Base-by-base conservation (phyloP, 345 rosid species). In the Eucalyptus pauciflora region DNA sequence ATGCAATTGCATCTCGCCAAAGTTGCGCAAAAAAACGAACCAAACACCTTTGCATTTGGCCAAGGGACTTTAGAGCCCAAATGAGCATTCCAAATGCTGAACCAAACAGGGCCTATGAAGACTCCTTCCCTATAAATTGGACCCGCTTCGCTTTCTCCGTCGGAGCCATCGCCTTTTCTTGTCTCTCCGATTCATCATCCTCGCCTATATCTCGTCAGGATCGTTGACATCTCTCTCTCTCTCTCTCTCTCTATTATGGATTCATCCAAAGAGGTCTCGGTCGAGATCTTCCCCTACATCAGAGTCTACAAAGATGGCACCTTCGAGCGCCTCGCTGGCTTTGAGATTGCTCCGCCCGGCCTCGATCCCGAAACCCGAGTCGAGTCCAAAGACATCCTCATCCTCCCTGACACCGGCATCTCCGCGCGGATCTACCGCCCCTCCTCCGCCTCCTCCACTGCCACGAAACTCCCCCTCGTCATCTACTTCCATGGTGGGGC, bases 401-500 rank as follows among this genome's bases (percentile, higher is more conserved):
- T 97, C 87, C 46, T 41, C 87, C 45, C 94, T 2, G 92, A 94
- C 90, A 92, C 94, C 25, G 91, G 90, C 2, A 87, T 96, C 81
- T 90, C 96, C 1, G 97, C 95, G 58, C 90, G 98, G 62, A 86
- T 96, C 48, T 96, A 95, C 91, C 90, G 92, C 58, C 97, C 98
- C 48, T 88, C 89, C 17, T 88, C 89, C 16, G 71, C 24, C 49
- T 88, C 87, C 49, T 16, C 48, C 14, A n/a, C 79, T 15, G 33
- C 87, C 33, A 20, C 86, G n/a, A 94, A 94, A 86, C 93, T 96
- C 64, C 99, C 99, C 15, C 92, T 97, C n/a, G 92, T 93, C n/a
- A 88, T 96, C 71, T 96, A 96, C 90, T 93, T 93, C 58, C 99
- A 96, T 22, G 99, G 99, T 2, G 99, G 99, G 27, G 97, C 94